Evolutionary conservation across 2,329 filamentous ascomycete species (phyloP).

Genomic region (Pezicula carpinea): DNA sequence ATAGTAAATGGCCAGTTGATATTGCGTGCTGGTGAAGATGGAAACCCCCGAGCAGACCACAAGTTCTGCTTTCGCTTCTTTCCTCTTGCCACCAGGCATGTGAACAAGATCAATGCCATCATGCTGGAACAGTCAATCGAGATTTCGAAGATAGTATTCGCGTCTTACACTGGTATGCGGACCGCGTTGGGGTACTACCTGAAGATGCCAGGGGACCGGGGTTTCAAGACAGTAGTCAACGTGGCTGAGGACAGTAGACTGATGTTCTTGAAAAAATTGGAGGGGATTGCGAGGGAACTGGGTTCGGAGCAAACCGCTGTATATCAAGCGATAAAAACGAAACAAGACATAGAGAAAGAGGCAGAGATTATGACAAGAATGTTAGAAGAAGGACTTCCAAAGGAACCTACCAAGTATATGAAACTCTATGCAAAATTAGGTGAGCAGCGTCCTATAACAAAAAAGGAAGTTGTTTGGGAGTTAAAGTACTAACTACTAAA

Average conservation of each 20-base stretch:
- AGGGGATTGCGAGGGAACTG: conserved; percentile 1
- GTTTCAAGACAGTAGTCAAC: conserved; percentile 6
- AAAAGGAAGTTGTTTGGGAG: too few relatives aligned
- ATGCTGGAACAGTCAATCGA: conserved; percentile 29
- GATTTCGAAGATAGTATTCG: too few relatives aligned
- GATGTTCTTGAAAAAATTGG: conserved; percentile 3
- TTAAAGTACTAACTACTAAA: neutral
- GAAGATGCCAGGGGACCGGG: too few relatives aligned
- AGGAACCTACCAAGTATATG: too few relatives aligned
- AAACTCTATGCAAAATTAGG: too few relatives aligned
- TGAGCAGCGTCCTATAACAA: too few relatives aligned
- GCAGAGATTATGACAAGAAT: too few relatives aligned
- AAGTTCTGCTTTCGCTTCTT: conserved; percentile 29
- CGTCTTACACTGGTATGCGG: too few relatives aligned
- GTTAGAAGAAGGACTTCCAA: too few relatives aligned
- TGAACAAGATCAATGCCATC: conserved; percentile 28
- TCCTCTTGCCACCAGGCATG: conserved; percentile 19
- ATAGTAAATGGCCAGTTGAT: conserved; percentile 17
- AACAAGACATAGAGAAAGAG: too few relatives aligned
- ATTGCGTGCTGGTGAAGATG: conserved; percentile 9
- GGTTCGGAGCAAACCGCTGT: neutral
- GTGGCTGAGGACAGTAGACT: conserved; percentile 8
- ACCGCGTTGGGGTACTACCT: too few relatives aligned
- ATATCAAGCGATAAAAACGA: neutral
- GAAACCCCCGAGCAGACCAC: conserved; percentile 12